Evolutionary conservation across 208 protist genomes (phyloP), one percentile per base, ranked within the genome.

Genomic region (Entamoeba histolytica): DNA sequence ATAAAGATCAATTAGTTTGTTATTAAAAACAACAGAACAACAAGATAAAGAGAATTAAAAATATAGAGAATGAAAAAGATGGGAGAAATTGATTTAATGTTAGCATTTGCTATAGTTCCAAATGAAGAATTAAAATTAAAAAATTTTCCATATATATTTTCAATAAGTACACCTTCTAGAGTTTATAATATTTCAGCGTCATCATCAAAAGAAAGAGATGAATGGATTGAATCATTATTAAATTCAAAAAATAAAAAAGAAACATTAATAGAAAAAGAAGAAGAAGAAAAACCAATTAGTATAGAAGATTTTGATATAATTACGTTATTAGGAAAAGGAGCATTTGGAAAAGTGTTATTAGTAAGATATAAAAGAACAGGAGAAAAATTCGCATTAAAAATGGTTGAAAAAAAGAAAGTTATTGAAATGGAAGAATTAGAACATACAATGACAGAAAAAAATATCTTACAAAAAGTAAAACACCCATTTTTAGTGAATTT

Each of bases 331-430:
- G 92, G 92, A 51, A 49, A 91, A 93, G 92, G 92, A 19, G 78
- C 35, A 50, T 93, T 93, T 93, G 92, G 92, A 0, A 78, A 93
- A n/a, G 96, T 97, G 17, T 96, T 96, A 55, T 94, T 96, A 78
- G 96, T 97, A 5, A 44, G 94, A 44, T 94, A 95, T 44, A 96
- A 96, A 31, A 93, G 95, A n/a, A 95, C 93, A 12, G 94, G 94
- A 7, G 35, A 93, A 19, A 95, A 96, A 28, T 97, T 95, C 91
- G 96, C 96, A 0, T 97, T 97, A 96, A 97, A 97, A 39, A 94
- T 96, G 0, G 55, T 97, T 0, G 94, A 94, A 31, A 97, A 97
- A 93, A 93, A 78, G 47, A 92, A 93, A 39, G 91, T 96, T n/a
- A 93, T 96, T 7, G 93, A 95, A 49, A 94, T 94, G 49, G 57